Base-by-base conservation (phyloP, 108 stramenopile genomes). In the Skeletonema potamos region DNA sequence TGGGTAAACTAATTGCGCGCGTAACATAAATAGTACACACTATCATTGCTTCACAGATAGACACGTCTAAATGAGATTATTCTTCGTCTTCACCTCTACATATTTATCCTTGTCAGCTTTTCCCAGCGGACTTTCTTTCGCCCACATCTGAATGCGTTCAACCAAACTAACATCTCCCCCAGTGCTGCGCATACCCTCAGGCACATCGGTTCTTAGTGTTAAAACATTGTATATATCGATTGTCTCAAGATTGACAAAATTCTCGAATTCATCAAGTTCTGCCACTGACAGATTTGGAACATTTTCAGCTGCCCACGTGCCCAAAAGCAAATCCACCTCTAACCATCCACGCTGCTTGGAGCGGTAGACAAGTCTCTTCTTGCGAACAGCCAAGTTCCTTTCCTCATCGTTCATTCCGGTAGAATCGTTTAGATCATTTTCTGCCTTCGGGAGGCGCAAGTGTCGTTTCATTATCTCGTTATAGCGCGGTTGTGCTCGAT, bases 161-260 rank as follows among this genome's bases (percentile, higher is more conserved):
- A 91, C 90, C 36, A 95, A 79, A 64, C 86, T 79, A n/a, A n/a
- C 27, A 73, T 68, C 33, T 64, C 37, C 85, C 37, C 36, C 76
- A 7, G 46, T 9, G 24, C 41, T 46, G 6, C 85, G 80, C 80
- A 96, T 68, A 13, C 81, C 81, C 11, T 91, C 90, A 6, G 95
- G 95, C 26, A 92, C 77, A 78, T 91, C 90, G 15, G 74, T 72
- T 68, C 95, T 77, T 27, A 96, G 68, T 2, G 97, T 95, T 63
- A 99, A 79, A 46, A 97, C 90, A 77, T 98, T 99, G 87, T 97
- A 99, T 33, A 99, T 98, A 76, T 99, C 99, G 66, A 99, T 95
- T 6, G 99, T 99, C 75, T 99, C 98, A 76, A 87, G 72, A 73
- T 99, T 98, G 0, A 99, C 94, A 74, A 99, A 97, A 44, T 82